A percentile compares a stretch with the other conserved stretches of the same genome.
These are phyloP conservation scores for Prunus mongolica DNA, from an alignment of 306 rosid species.

Conservation along the genomic window DNA sequence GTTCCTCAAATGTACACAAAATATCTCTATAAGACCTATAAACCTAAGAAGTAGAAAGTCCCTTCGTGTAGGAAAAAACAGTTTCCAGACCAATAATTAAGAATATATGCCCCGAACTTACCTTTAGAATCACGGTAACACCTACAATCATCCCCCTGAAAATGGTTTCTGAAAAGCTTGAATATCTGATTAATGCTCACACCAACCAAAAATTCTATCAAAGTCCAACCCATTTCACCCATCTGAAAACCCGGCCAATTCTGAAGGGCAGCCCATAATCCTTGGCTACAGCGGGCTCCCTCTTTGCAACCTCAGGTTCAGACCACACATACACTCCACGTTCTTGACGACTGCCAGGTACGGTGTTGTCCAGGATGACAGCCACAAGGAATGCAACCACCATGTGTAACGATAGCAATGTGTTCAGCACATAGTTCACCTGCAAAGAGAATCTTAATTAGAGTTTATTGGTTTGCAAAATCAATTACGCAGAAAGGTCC, in stretches of 20 bases:
- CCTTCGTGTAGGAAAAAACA: not conserved
- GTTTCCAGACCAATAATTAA: constrained; percentile 15
- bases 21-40: constrained; percentile 36
- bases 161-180: constrained; percentile 5
- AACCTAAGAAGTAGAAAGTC: constrained; percentile 13
- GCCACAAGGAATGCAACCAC: constrained; percentile 89
- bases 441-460: constrained; percentile 27
- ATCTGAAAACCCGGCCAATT: constrained; percentile 81
- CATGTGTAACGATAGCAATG: constrained; percentile 76
- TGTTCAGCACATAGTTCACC: constrained; percentile 78
- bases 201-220: constrained; percentile 11
- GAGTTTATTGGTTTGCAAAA: not conserved
- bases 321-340: constrained; percentile 98
- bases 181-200: not conserved
- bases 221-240: constrained; percentile 98
- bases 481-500: not conserved
- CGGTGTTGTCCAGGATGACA: constrained; percentile 84
- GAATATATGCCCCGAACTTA: constrained; percentile 9
- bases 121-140: constrained; percentile 4
- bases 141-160: not conserved
- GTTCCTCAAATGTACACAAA: constrained; percentile 49
- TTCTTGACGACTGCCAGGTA: constrained; percentile 92
- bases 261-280: constrained; percentile 84
- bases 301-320: constrained; percentile 66
- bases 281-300: constrained; percentile 76